Evolutionary conservation across 2,329 filamentous ascomycete genomes (phyloP), one percentile per base, ranked within the genome.

Genomic region (Claviceps sorghi): DNA sequence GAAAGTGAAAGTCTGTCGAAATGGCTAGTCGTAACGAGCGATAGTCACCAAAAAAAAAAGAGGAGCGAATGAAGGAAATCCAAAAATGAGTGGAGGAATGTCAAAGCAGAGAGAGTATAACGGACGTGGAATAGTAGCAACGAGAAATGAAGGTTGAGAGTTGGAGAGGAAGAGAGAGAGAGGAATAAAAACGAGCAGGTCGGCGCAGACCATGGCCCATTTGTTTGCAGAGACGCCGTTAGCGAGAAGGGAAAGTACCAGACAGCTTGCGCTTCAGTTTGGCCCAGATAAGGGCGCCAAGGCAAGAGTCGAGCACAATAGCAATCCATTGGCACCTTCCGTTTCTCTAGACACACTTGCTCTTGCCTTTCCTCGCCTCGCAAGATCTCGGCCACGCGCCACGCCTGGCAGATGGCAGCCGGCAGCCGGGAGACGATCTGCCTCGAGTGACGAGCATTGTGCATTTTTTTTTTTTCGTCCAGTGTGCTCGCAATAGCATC

Each of bases 21-120:
- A 61, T 58, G 57, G 60, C 52, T 58, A 56, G 59, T 59, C 57
- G 58, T 58, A 53, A 55, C 60, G 62, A 64, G 64, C 59, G 62
- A 63, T 64, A 57, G 59, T 59, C 58, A 61, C 62, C 63, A 63
- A 64, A 61, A 62, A 48, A 55, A 59, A 55, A 43, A 58, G 53
- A 56, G 52, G 49, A 51, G 53, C 21, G 53, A 55, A 48, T 30
- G 47, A 52, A 49, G 40, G 54, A 51, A 58, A 59, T 64, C 64
- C 63, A 66, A 68, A 64, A 64, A 62, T 49, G 63, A 58, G 57
- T 56, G 56, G 59, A 57, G 41, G 51, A 50, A 52, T 55, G 61
- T 55, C 58, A 56, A 60, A 55, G 49, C 53, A 40, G 34, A 38
- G 36, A 38, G 36, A 17, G 52, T 47, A 54, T 49, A 60, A 57